Evolutionary conservation across 192 early-diverging fungal species (phyloP).

Genomic region (Podila epigama): DNA sequence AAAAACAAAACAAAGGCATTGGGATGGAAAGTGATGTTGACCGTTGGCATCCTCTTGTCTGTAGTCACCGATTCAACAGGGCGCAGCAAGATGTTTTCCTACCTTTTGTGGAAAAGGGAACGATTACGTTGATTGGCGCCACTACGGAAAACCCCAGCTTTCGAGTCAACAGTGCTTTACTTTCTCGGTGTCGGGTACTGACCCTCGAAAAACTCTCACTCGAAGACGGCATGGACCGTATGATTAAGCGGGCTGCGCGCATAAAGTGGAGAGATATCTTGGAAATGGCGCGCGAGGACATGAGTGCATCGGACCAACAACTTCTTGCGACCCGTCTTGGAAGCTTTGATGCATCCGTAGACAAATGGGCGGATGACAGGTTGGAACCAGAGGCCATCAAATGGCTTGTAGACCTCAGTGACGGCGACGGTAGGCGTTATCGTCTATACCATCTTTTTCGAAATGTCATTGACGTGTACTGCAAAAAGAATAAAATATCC

Average conservation of each 20-base stretch:
- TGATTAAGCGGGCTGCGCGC: constrained; percentile 64
- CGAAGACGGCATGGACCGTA: constrained; percentile 63
- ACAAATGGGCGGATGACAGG: constrained; percentile 18
- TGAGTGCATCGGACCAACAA: constrained; percentile 12
- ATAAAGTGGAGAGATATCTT: constrained; percentile 57
- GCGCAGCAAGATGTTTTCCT: constrained; percentile 89
- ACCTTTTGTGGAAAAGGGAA: constrained; percentile 78
- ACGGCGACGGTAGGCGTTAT: constrained; percentile 72
- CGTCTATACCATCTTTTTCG: background rate
- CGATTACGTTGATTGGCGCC: constrained; percentile 71
- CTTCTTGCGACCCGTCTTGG: background rate
- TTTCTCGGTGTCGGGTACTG: constrained; percentile 84
- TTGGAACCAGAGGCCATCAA: constrained; percentile 51
- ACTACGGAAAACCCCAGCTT: constrained; percentile 90
- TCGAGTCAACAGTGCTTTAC: constrained; percentile 79
- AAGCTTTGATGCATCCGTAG: background rate
- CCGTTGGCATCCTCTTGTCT: no score
- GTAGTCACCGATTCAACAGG: constrained; percentile 84
- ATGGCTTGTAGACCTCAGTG: constrained; percentile 70
- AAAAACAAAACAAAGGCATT: no score
- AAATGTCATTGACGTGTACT: no score
- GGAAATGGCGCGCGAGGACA: constrained; percentile 23
- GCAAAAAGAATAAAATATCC: no score
- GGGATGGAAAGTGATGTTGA: no score
- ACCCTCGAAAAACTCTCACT: constrained; percentile 69